These are phyloP conservation scores for Entonaema liquescens DNA, from an alignment of 495 filamentous ascomycete genomes.

Conservation along the genomic window DNA sequence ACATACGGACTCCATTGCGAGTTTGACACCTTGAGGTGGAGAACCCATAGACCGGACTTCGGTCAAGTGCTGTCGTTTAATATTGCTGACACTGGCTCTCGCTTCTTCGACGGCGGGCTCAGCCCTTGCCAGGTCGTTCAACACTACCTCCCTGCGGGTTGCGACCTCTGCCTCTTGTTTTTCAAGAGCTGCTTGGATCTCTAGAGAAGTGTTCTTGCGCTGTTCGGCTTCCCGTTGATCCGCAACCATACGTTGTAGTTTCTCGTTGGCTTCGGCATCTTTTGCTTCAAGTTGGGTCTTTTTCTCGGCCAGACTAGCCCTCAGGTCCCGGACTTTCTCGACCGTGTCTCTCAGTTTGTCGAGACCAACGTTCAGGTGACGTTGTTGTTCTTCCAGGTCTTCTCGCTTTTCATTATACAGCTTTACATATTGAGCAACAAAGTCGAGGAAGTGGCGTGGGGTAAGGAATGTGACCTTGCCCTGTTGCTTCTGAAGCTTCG, in stretches of 20 bases:
- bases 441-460: slow-evolving; percentile 96
- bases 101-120: slow-evolving; percentile 94
- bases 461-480: slow-evolving; percentile 91
- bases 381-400: slow-evolving; percentile 97
- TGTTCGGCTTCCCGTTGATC: slow-evolving; percentile 97
- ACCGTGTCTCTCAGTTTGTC: slow-evolving; percentile 98
- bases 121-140: slow-evolving; percentile 86
- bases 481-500: slow-evolving; percentile 88
- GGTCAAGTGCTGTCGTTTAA: slow-evolving; percentile 94
- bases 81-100: slow-evolving; percentile 94
- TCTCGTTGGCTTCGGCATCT: slow-evolving; percentile 95
- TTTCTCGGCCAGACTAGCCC: slow-evolving; percentile 90
- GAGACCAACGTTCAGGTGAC: slow-evolving; percentile 95
- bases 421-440: slow-evolving; percentile 96
- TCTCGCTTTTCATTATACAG: slow-evolving; percentile 98
- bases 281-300: slow-evolving; percentile 92
- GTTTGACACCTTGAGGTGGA: slow-evolving; percentile 86
- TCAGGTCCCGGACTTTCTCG: slow-evolving; percentile 93
- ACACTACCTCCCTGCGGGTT: slow-evolving; percentile 80
- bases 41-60: slow-evolving; percentile 97
- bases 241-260: slow-evolving; percentile 94
- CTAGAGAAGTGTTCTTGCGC: slow-evolving; percentile 82
- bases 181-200: slow-evolving; percentile 87
- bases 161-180: slow-evolving; percentile 91
- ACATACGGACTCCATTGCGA: slow-evolving; percentile 95